Evolutionary conservation across 2,329 filamentous ascomycete species (phyloP).

Genomic region (Lasiodiplodia gonubiensis): DNA sequence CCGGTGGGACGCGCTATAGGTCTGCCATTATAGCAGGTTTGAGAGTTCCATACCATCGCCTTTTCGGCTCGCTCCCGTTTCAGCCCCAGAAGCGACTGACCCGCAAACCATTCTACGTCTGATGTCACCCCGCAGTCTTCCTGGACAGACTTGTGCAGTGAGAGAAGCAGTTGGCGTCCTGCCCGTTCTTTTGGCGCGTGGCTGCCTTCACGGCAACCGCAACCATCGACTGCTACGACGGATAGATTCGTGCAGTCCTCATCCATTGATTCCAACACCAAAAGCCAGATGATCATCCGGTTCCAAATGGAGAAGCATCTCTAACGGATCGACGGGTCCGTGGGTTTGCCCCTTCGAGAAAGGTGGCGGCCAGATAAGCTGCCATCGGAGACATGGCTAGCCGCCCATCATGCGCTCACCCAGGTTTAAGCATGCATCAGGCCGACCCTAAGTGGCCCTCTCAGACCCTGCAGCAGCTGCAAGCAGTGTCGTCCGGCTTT

Average conservation of each 20-base stretch:
- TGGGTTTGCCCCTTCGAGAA: slow-evolving; percentile 12
- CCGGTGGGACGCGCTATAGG: slow-evolving; percentile 4
- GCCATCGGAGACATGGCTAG: slow-evolving; percentile 7
- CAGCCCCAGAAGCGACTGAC: slow-evolving; percentile 15
- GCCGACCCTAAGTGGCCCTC: slow-evolving; percentile 7
- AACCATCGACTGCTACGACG: too few species aligned
- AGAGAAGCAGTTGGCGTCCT: neutral
- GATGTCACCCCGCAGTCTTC: slow-evolving; percentile 22
- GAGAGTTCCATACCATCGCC: slow-evolving; percentile 15
- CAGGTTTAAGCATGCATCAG: slow-evolving; percentile 7
- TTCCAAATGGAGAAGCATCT: slow-evolving; percentile 2
- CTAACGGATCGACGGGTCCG: slow-evolving; percentile 16
- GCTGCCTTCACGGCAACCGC: neutral
- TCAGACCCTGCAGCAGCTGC: slow-evolving; percentile 4
- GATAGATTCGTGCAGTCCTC: neutral
- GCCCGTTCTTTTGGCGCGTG: neutral
- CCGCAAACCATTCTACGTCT: slow-evolving; percentile 18
- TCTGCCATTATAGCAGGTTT: slow-evolving; percentile 5
- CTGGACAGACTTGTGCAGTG: neutral
- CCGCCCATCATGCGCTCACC: slow-evolving; percentile 16
- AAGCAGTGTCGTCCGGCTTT: neutral
- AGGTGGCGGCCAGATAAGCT: slow-evolving; percentile 6
- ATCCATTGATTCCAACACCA: neutral
- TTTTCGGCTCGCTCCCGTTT: slow-evolving; percentile 17
- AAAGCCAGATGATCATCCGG: neutral